A percentile compares a stretch with the other conserved stretches of the same genome.
Evolutionary conservation across 306 rosid genomes (phyloP).

Genomic region (Dicorynia guianensis): DNA sequence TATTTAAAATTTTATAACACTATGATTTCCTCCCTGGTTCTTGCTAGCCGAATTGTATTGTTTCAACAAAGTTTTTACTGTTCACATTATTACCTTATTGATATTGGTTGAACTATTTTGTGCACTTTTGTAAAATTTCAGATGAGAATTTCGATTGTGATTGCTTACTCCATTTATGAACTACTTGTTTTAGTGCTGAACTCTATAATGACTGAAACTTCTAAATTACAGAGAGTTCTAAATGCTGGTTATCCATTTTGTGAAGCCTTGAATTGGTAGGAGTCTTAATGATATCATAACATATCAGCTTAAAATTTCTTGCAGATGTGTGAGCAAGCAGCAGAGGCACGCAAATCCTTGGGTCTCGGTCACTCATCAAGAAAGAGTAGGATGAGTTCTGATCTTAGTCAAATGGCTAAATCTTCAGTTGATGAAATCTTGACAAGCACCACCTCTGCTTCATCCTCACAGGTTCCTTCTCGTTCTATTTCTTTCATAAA

Average conservation of each 20-base stretch:
- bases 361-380: constrained; percentile 70
- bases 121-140: background rate
- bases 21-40: constrained; percentile 20
- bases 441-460: constrained; percentile 51
- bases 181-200: constrained; percentile 24
- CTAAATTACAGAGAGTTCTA: constrained; percentile 22
- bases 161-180: constrained; percentile 9
- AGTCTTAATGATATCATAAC: constrained; percentile 8
- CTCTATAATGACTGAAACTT: constrained; percentile 25
- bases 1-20: constrained; percentile 28
- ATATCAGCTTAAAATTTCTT: constrained; percentile 35
- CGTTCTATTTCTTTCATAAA: constrained; percentile 14
- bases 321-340: constrained; percentile 99
- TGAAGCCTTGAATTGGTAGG: constrained; percentile 27
- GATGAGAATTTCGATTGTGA: constrained; percentile 31
- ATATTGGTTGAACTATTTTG: constrained; percentile 22
- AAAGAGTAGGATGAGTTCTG: constrained; percentile 71
- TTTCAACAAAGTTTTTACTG: constrained; percentile 5
- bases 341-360: constrained; percentile 93
- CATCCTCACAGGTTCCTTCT: constrained; percentile 48
- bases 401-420: constrained; percentile 62
- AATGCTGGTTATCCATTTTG: constrained; percentile 30
- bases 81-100: too few relatives aligned
- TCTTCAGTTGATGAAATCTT: constrained; percentile 91
- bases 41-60: constrained; percentile 33